Conservation (phyloP, 1,139 yeast species). For the Geotrichum restrictum region DNA sequence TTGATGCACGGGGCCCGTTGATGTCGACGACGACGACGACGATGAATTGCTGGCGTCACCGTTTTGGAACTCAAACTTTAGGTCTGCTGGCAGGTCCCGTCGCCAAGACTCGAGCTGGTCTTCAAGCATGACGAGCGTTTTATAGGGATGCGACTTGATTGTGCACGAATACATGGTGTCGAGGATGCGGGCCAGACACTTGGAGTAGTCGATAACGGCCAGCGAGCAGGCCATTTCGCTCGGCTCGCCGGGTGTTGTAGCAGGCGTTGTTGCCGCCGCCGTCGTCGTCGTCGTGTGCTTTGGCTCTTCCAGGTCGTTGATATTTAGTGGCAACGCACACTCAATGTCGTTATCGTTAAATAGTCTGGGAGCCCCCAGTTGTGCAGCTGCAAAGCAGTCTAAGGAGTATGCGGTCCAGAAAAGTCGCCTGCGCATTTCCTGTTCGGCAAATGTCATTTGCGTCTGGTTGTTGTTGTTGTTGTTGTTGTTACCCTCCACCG, state of each 20-base stretch:
- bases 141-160: conserved; percentile 44
- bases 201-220: conserved; percentile 54
- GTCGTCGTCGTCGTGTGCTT: neutral
- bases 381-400: conserved; percentile 71
- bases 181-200: conserved; percentile 67
- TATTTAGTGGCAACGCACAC: conserved; percentile 75
- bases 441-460: conserved; percentile 47
- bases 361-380: conserved; percentile 76
- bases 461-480: too few relatives aligned
- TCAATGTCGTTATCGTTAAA: conserved; percentile 78
- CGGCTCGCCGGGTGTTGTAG: conserved; percentile 53
- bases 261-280: conserved; percentile 33
- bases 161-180: conserved; percentile 49
- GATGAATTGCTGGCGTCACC: conserved; percentile 59
- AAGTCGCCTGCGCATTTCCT: conserved; percentile 73
- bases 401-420: conserved; percentile 82
- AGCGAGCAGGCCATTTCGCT: conserved; percentile 28
- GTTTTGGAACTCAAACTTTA: conserved; percentile 63
- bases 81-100: conserved; percentile 57
- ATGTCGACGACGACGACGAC: too few relatives aligned
- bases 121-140: conserved; percentile 50
- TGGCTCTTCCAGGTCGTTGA: conserved; percentile 41
- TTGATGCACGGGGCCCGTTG: conserved; percentile 43
- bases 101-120: conserved; percentile 77
- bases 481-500: too few relatives aligned